Evolutionary conservation across 352 stramenopile species (phyloP), one percentile per base, ranked within the genome.

Genomic region (Phytophthora pini): DNA sequence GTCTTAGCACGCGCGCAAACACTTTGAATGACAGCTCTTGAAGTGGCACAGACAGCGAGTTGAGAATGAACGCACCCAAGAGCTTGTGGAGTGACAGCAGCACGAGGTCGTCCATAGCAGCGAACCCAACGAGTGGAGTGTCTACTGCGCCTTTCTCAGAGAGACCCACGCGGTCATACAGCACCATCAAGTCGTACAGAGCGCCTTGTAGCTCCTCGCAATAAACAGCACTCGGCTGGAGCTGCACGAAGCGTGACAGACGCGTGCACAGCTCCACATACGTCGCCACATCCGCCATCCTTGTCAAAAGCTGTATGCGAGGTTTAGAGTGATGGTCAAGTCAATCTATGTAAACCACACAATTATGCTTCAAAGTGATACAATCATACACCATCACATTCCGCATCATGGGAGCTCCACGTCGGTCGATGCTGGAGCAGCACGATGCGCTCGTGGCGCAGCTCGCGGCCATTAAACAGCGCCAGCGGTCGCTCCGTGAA

Each of bases 1-100:
- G 77, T 5, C 24, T 62, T 6, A 89, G 34, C 45, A 87, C 66
- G 15, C 65, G 57, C 9, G 15, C 17, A 38, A 87, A 70, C 2
- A 59, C 50, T n/a, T 10, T 27, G 53, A 79, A 79, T 1, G 47
- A 55, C 5, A 20, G 39, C 36, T 79, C 70, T 63, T 79, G 57
- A 41, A 79, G 57, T 5, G 26, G 24, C 10, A 13, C 8, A 67
- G 54, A 64, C 1, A 39, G 45, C 11, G 57, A 57, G 34, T 24
- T 22, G 0, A 70, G 36, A 27, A 87, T 40, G 20, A 79, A 80
- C 0, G 61, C 56, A 20, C 74, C 61, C 17, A 89, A 57, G 22
- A 94, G 68, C 36, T 82, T 82, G 61, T 91, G 78, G 29, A 91
- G 56, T n/a, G 83, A 76, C 41, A 85, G 65, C 53, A 91, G 69